These are phyloP conservation scores for Arctostaphylos glauca DNA, from an alignment of 148 eudicot species.

Conservation along the genomic window DNA sequence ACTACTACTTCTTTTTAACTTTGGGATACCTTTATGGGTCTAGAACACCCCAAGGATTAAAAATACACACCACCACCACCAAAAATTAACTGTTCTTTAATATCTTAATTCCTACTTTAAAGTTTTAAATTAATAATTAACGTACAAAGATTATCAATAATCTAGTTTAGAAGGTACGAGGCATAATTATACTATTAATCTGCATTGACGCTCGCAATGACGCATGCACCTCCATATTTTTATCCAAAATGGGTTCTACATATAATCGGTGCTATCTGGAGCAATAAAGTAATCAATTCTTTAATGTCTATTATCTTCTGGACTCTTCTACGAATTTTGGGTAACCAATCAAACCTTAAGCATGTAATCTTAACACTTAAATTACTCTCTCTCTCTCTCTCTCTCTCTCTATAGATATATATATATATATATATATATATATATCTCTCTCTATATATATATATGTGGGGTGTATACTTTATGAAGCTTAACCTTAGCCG, in stretches of 20 bases:
- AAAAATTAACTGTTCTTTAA: not conserved
- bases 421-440: too few relatives aligned
- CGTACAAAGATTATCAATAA: not conserved
- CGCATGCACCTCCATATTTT: not conserved
- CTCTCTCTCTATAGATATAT: too few relatives aligned
- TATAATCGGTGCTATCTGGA: not conserved
- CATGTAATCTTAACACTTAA: not conserved
- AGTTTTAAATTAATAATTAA: not conserved
- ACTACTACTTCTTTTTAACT: not conserved
- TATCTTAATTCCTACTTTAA: not conserved
- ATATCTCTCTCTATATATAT: too few relatives aligned
- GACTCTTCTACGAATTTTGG: not conserved
- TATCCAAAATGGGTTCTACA: conserved; percentile 1
- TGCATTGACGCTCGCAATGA: not conserved
- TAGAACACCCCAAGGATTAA: not conserved
- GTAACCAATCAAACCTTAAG: not conserved
- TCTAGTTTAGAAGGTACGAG: not conserved
- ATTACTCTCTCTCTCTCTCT: not conserved
- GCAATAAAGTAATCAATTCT: not conserved
- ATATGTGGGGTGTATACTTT: too few relatives aligned
- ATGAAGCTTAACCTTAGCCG: not conserved
- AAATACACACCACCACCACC: not conserved
- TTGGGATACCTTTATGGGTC: not conserved
- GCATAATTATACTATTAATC: not conserved
- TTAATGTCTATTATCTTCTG: not conserved